Evolutionary conservation across 1,284 basidiomycete species (phyloP).

Genomic region (Athelia psychrophila): DNA sequence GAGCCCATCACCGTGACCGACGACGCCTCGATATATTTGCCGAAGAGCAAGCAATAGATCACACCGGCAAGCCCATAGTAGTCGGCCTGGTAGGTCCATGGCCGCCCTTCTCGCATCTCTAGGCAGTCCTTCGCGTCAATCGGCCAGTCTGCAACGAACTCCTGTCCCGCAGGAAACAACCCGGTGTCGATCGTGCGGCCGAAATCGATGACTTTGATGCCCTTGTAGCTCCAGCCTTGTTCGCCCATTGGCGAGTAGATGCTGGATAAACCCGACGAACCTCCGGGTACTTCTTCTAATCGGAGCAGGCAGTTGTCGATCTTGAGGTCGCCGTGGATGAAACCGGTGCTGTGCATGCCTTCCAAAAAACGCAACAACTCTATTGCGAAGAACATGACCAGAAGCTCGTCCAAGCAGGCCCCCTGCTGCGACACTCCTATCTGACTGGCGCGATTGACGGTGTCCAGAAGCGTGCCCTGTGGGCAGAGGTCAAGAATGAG

Average conservation of each 20-base stretch:
- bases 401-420: slow-evolving; percentile 88
- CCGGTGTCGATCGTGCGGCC: slow-evolving; percentile 89
- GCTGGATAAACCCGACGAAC: slow-evolving; percentile 67
- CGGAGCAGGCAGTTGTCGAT: slow-evolving; percentile 98
- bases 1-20: slow-evolving; percentile 40
- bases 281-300: slow-evolving; percentile 79
- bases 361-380: slow-evolving; percentile 88
- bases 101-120: slow-evolving; percentile 79
- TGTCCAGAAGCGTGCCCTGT: slow-evolving; percentile 91
- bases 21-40: slow-evolving; percentile 85
- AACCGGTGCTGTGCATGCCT: slow-evolving; percentile 75
- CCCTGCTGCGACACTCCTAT: slow-evolving; percentile 72
- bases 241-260: slow-evolving; percentile 75
- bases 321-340: slow-evolving; percentile 98
- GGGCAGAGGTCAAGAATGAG: slow-evolving; percentile 86
- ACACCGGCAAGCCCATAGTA: slow-evolving; percentile 94
- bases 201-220: slow-evolving; percentile 94
- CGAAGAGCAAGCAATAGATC: slow-evolving; percentile 94
- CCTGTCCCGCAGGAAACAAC: slow-evolving; percentile 76
- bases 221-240: slow-evolving; percentile 86
- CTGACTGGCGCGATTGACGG: slow-evolving; percentile 82
- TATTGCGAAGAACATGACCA: slow-evolving; percentile 94
- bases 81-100: slow-evolving; percentile 95
- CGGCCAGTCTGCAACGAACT: slow-evolving; percentile 87
- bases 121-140: slow-evolving; percentile 87